These are phyloP conservation scores for Sporothrix variecibatus DNA, from an alignment of 2,329 filamentous ascomycete genomes.

Conservation along the genomic window DNA sequence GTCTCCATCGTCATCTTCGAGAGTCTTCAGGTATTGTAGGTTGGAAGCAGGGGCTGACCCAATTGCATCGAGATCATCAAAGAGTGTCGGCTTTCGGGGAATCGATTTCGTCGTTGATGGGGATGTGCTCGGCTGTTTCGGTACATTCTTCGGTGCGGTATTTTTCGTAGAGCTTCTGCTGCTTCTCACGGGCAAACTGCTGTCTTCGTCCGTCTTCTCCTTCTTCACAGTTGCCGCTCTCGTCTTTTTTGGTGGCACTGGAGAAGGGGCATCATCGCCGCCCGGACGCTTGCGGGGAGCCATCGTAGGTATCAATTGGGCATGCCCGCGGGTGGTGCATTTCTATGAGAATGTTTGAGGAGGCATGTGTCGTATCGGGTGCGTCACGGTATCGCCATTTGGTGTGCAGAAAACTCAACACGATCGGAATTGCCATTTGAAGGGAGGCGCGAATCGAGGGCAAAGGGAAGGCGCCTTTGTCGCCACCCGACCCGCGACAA, in stretches of 20 bases:
- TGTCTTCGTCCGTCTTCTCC: constrained; percentile 26
- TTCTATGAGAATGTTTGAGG: neutral
- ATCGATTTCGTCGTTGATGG: constrained; percentile 30
- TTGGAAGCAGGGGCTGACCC: constrained; percentile 48
- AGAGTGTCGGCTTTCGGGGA: constrained; percentile 58
- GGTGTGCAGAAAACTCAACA: neutral
- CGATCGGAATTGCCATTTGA: neutral
- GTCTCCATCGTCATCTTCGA: neutral
- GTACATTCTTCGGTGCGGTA: neutral
- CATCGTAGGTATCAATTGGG: constrained; percentile 18
- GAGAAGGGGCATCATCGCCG: constrained; percentile 42
- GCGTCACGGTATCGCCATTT: neutral
- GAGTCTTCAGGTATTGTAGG: constrained; percentile 37
- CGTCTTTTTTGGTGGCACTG: constrained; percentile 41
- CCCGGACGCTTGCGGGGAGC: constrained; percentile 67
- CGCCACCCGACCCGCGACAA: constrained; percentile 22
- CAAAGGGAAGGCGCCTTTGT: neutral
- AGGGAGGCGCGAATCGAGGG: neutral
- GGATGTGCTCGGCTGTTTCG: neutral
- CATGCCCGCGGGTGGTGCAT: neutral
- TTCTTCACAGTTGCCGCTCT: constrained; percentile 33
- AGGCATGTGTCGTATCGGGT: neutral
- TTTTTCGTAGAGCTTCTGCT: neutral
- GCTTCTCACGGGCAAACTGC: neutral
- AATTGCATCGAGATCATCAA: constrained; percentile 62